These are phyloP conservation scores for Saccharomycopsis amapae DNA, from an alignment of 805 yeast species.

Conservation along the genomic window DNA sequence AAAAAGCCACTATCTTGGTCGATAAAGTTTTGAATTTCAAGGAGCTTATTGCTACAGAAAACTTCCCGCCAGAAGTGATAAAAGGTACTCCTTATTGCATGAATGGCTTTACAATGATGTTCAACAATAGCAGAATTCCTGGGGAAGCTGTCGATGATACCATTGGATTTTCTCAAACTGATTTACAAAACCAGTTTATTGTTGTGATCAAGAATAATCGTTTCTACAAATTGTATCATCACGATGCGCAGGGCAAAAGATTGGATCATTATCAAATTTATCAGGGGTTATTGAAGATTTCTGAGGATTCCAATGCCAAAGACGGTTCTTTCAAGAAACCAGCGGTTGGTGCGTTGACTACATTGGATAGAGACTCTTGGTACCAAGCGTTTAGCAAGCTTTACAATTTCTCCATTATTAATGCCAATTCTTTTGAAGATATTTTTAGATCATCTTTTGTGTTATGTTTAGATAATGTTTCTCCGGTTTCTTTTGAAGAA, in stretches of 20 bases:
- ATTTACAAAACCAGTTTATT: constrained; percentile 51
- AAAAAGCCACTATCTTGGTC: constrained; percentile 71
- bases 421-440: constrained; percentile 52
- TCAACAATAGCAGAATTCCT: constrained; percentile 85
- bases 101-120: constrained; percentile 89
- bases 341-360: constrained; percentile 73
- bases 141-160: constrained; percentile 54
- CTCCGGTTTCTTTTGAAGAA: constrained; percentile 74
- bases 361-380: constrained; percentile 84
- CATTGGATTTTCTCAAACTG: constrained; percentile 37
- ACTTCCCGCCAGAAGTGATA: constrained; percentile 69
- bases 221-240: constrained; percentile 70
- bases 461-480: constrained; percentile 64
- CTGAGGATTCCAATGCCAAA: constrained; percentile 22
- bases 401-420: constrained; percentile 48
- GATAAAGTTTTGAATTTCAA: constrained; percentile 62
- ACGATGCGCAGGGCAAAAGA: constrained; percentile 36
- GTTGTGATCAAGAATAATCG: constrained; percentile 69
- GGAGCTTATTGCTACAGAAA: constrained; percentile 57
- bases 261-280: constrained; percentile 44
- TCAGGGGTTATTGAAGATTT: constrained; percentile 51
- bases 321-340: constrained; percentile 21
- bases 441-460: constrained; percentile 77
- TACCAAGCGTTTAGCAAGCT: constrained; percentile 52
- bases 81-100: constrained; percentile 84